phyloP scores from a whole-genome alignment of 805 yeast species.

The Saturnispora mendoncae region DNA sequence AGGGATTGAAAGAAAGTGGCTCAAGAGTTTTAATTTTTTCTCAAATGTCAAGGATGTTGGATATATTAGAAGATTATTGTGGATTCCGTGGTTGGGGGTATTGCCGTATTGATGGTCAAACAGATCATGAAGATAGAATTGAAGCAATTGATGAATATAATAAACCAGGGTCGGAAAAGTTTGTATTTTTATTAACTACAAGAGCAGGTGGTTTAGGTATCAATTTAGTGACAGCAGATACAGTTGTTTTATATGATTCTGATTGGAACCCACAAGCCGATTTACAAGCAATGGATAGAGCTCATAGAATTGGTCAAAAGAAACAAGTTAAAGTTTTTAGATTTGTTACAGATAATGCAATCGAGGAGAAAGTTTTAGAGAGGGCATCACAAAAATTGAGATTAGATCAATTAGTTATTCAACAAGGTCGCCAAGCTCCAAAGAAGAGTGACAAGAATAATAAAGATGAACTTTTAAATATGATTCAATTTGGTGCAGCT shows the following conservation, averaged over 20 bases:
- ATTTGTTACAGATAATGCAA: constrained; percentile 90
- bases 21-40: constrained; percentile 87
- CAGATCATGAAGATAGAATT: constrained; percentile 87
- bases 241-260: constrained; percentile 79
- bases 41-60: constrained; percentile 86
- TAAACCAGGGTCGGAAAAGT: constrained; percentile 70
- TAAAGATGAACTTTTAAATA: constrained; percentile 65
- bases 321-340: constrained; percentile 90
- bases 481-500: constrained; percentile 80
- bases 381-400: constrained; percentile 92
- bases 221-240: constrained; percentile 85
- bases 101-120: constrained; percentile 89
- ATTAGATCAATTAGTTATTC: constrained; percentile 90
- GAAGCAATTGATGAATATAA: constrained; percentile 90
- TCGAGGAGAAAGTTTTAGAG: constrained; percentile 92
- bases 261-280: constrained; percentile 99
- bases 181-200: constrained; percentile 78
- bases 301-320: constrained; percentile 94
- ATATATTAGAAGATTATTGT: constrained; percentile 89
- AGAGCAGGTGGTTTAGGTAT: constrained; percentile 97
- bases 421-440: constrained; percentile 57
- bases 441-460: constrained; percentile 35
- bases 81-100: constrained; percentile 73
- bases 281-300: constrained; percentile 96
- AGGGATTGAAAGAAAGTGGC: constrained; percentile 63